phyloP scores from a whole-genome alignment of 2,329 filamentous ascomycete genomes.

The Colletotrichum spaethianum region DNA sequence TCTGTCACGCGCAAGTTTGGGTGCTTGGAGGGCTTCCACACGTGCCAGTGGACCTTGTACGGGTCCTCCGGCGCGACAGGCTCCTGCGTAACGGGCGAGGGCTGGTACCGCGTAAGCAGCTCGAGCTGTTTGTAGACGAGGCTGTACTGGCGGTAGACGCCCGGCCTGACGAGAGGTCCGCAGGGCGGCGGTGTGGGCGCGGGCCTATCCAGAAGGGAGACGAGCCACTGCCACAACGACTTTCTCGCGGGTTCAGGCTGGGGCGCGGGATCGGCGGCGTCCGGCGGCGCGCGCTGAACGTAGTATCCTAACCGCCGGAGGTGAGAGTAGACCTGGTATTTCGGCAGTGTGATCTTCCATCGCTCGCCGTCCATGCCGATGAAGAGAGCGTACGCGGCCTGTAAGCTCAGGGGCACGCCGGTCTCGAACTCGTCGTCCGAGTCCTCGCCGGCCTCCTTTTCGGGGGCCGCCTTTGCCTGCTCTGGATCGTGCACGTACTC shows the following conservation, averaged over 20 bases:
- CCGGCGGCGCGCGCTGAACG: slow-evolving; percentile 76
- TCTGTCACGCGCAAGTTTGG: slow-evolving; percentile 82
- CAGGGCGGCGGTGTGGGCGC: slow-evolving; percentile 51
- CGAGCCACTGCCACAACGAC: slow-evolving; percentile 67
- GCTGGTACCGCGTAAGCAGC: slow-evolving; percentile 80
- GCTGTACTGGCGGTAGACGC: slow-evolving; percentile 76
- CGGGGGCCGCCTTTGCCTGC: slow-evolving; percentile 44
- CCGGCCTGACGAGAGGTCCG: slow-evolving; percentile 73
- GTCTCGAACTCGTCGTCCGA: slow-evolving; percentile 67
- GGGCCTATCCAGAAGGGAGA: slow-evolving; percentile 59
- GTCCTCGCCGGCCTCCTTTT: slow-evolving; percentile 43
- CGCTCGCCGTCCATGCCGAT: slow-evolving; percentile 77
- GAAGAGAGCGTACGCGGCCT: slow-evolving; percentile 90
- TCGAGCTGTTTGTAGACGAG: slow-evolving; percentile 84
- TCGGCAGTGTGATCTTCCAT: slow-evolving; percentile 77
- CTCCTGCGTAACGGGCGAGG: slow-evolving; percentile 49
- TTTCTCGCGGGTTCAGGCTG: slow-evolving; percentile 42
- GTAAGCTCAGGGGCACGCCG: slow-evolving; percentile 88
- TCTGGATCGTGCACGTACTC: slow-evolving; percentile 43
- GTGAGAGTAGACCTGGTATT: slow-evolving; percentile 90
- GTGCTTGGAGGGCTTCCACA: slow-evolving; percentile 80
- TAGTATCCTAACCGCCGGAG: slow-evolving; percentile 88
- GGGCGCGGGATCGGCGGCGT: background rate
- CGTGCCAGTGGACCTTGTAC: slow-evolving; percentile 82
- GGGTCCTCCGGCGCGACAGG: slow-evolving; percentile 59